Evolutionary conservation across 1,139 yeast species (phyloP).

Genomic region (Candida sanyaensis): DNA sequence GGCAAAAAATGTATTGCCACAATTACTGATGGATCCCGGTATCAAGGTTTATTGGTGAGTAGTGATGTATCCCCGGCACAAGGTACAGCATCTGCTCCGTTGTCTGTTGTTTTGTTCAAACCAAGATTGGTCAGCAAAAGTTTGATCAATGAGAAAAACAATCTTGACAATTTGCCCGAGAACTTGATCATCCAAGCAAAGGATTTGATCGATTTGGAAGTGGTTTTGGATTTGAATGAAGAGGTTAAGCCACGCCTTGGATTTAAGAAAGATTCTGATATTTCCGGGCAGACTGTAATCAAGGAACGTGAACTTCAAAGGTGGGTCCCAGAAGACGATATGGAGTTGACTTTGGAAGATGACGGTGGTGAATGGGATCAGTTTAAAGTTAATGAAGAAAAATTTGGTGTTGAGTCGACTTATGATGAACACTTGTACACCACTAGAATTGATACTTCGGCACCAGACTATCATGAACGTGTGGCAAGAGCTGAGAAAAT

Average conservation of each 20-base stretch:
- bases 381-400: constrained; percentile 82
- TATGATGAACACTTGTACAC: constrained; percentile 92
- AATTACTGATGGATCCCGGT: constrained; percentile 60
- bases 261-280: constrained; percentile 86
- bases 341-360: constrained; percentile 45
- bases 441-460: constrained; percentile 72
- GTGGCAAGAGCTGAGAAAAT: constrained; percentile 71
- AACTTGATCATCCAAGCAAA: constrained; percentile 55
- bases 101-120: constrained; percentile 56
- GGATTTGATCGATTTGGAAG: constrained; percentile 65
- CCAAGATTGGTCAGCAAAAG: constrained; percentile 38
- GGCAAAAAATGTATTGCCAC: constrained; percentile 62
- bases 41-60: constrained; percentile 57
- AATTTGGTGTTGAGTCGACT: constrained; percentile 85
- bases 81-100: constrained; percentile 23
- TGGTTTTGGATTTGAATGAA: constrained; percentile 41
- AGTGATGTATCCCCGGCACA: constrained; percentile 24
- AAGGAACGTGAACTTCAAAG: constrained; percentile 74
- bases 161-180: constrained; percentile 40
- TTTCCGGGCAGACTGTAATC: constrained; percentile 50
- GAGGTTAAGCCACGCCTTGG: constrained; percentile 17
- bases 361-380: constrained; percentile 73
- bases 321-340: constrained; percentile 78
- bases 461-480: constrained; percentile 71
- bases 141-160: constrained; percentile 34